Conservation (phyloP, 192 early-diverging fungal species). For the Linnemannia exigua region DNA sequence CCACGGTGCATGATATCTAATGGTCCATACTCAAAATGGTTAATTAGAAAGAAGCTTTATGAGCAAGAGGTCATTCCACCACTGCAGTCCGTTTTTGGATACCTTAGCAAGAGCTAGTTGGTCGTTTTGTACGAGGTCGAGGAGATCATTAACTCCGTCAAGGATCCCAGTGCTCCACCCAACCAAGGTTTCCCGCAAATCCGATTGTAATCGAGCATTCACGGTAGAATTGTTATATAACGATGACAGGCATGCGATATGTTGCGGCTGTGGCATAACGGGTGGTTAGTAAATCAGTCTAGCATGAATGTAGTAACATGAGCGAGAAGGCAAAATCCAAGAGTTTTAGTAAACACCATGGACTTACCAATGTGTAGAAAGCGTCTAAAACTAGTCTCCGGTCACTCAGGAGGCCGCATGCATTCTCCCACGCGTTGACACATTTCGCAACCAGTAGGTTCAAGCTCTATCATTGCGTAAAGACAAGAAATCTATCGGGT, state of each 20-base stretch:
- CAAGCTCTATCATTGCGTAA: constrained; percentile 14
- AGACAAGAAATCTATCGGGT: background rate
- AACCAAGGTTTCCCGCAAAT: constrained; percentile 1
- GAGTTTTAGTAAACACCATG: background rate
- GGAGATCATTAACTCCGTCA: constrained; percentile 21
- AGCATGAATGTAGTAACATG: background rate
- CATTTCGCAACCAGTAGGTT: constrained; percentile 15
- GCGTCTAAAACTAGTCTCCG: constrained; percentile 34
- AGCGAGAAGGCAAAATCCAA: too few species aligned
- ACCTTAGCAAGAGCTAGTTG: constrained; percentile 20
- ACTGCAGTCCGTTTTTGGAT: background rate
- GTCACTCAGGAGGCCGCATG: constrained; percentile 23
- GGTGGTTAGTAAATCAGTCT: background rate
- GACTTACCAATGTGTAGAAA: constrained; percentile 38
- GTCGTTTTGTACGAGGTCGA: constrained; percentile 9
- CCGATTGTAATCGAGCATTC: background rate
- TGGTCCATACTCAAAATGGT: background rate
- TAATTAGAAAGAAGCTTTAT: background rate
- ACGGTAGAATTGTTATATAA: background rate
- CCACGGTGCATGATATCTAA: constrained; percentile 28
- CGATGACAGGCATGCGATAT: constrained; percentile 21
- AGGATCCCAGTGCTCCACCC: constrained; percentile 36
- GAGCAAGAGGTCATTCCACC: too few species aligned
- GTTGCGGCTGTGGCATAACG: constrained; percentile 20
- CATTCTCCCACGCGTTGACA: constrained; percentile 22